A percentile compares a stretch with the other conserved stretches of the same genome.
Evolutionary conservation across 768 basidiomycete genomes (phyloP).

Genomic region (Suillus americanus): DNA sequence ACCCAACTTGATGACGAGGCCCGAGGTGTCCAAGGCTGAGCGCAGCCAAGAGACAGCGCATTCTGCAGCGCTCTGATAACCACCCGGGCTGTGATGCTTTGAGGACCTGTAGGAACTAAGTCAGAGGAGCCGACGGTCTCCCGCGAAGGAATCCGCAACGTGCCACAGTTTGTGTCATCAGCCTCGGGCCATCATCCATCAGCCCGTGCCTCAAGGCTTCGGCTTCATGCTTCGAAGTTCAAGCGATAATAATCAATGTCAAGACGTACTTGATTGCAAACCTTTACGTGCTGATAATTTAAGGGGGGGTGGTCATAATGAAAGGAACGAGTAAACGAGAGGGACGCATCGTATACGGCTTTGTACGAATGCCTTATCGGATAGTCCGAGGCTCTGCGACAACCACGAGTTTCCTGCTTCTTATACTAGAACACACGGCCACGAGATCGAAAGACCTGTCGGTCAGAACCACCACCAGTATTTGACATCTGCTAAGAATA

Average conservation of each 20-base stretch:
- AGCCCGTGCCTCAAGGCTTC: neutral
- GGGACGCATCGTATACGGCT: neutral
- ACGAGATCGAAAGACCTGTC: neutral
- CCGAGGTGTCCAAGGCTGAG: neutral
- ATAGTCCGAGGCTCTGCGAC: neutral
- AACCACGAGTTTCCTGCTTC: neutral
- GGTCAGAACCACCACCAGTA: neutral
- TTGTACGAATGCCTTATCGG: neutral
- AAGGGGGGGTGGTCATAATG: neutral
- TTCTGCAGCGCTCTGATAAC: neutral
- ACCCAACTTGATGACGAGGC: neutral
- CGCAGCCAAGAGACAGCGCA: neutral
- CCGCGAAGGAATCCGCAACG: neutral
- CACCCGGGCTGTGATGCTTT: neutral
- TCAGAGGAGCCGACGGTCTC: neutral
- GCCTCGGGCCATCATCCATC: neutral
- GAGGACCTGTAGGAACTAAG: neutral
- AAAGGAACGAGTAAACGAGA: neutral
- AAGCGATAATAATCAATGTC: neutral
- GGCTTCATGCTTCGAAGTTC: neutral
- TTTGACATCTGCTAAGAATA: neutral
- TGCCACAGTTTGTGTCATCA: neutral
- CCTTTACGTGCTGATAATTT: too few relatives aligned
- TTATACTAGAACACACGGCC: neutral
- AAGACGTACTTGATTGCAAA: neutral